Evolutionary conservation across 768 basidiomycete genomes (phyloP).

Genomic region (Flagelloscypha sp.): DNA sequence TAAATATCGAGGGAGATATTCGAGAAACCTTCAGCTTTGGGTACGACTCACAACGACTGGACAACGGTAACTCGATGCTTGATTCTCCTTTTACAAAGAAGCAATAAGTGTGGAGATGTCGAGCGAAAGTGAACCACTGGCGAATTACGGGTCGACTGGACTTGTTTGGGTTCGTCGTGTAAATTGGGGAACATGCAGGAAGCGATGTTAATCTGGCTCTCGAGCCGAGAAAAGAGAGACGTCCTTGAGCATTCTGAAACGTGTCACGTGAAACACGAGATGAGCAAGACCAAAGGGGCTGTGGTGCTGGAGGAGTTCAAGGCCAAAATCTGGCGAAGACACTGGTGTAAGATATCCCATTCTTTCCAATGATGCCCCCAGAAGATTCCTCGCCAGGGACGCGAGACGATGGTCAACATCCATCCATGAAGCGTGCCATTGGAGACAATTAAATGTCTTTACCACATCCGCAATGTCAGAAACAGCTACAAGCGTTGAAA

Average conservation of each 20-base stretch:
- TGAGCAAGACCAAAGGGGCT: slow-evolving; percentile 32
- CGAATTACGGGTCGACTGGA: no score
- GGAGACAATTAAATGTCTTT: slow-evolving; percentile 29
- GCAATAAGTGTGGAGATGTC: background rate
- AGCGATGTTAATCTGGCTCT: slow-evolving; percentile 33
- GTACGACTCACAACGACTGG: no score
- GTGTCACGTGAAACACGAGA: slow-evolving; percentile 29
- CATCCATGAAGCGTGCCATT: slow-evolving; percentile 35
- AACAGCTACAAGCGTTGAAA: slow-evolving; percentile 29
- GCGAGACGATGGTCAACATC: slow-evolving; percentile 4
- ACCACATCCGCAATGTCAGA: slow-evolving; percentile 33
- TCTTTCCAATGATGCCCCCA: slow-evolving; percentile 35
- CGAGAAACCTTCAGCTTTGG: no score
- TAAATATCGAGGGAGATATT: no score
- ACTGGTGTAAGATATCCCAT: slow-evolving; percentile 36
- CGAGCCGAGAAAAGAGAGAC: slow-evolving; percentile 32
- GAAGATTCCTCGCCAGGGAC: slow-evolving; percentile 22
- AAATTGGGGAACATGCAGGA: slow-evolving; percentile 27
- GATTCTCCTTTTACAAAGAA: no score
- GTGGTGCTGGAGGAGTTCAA: slow-evolving; percentile 32
- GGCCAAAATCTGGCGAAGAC: slow-evolving; percentile 34
- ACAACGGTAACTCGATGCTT: no score
- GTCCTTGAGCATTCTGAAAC: slow-evolving; percentile 20
- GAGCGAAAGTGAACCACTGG: background rate
- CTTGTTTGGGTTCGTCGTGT: no score